These are phyloP conservation scores for Fistulinella cinereoalba DNA, from an alignment of 1,284 basidiomycete species.

Conservation along the genomic window DNA sequence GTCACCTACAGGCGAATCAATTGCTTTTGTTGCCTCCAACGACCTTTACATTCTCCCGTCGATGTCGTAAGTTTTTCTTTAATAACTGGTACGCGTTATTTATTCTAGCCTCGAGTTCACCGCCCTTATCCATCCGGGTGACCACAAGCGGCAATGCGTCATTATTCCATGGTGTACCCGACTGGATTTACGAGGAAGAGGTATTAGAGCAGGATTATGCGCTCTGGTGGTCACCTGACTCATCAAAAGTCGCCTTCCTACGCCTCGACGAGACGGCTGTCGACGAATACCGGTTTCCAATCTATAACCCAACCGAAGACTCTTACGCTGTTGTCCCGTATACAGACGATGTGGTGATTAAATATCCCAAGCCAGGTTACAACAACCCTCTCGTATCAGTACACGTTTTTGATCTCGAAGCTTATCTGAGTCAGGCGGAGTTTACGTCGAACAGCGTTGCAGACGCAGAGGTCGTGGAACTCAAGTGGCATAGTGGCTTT, in stretches of 20 bases:
- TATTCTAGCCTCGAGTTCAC: constrained; percentile 31
- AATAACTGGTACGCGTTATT: neutral
- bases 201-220: constrained; percentile 74
- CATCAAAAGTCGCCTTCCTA: constrained; percentile 80
- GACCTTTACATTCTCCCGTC: constrained; percentile 80
- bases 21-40: constrained; percentile 81
- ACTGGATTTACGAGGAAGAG: constrained; percentile 98
- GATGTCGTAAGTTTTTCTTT: constrained; percentile 43
- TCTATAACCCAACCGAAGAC: constrained; percentile 84
- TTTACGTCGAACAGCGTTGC: constrained; percentile 37
- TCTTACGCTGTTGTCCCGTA: constrained; percentile 75
- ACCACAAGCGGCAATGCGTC: constrained; percentile 81
- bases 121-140: constrained; percentile 63
- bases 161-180: constrained; percentile 91
- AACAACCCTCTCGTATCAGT: constrained; percentile 84
- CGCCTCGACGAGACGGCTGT: constrained; percentile 87
- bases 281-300: constrained; percentile 80
- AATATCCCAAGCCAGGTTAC: constrained; percentile 91
- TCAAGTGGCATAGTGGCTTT: constrained; percentile 67
- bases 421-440: constrained; percentile 40
- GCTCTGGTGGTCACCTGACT: constrained; percentile 91
- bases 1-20: constrained; percentile 78
- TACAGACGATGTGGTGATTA: constrained; percentile 74
- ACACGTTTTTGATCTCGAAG: constrained; percentile 75
- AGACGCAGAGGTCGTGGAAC: constrained; percentile 49